A percentile compares a stretch with the other conserved stretches of the same genome.
These are phyloP conservation scores for Trichosporon sp. DNA, from an alignment of 1,284 basidiomycete species.

Conservation along the genomic window DNA sequence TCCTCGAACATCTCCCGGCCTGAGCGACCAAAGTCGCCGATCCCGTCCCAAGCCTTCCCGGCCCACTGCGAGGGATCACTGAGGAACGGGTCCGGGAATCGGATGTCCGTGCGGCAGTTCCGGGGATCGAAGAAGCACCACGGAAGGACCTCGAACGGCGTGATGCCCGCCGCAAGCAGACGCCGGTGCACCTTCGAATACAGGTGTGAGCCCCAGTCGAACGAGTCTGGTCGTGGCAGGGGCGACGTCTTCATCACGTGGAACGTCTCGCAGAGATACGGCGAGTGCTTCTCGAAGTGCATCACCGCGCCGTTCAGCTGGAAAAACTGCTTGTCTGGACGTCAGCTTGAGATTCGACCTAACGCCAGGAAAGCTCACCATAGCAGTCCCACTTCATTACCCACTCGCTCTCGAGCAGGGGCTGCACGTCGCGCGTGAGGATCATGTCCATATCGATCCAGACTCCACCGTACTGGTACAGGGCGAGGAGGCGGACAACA, in stretches of 20 bases:
- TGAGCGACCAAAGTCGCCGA: slow-evolving; percentile 51
- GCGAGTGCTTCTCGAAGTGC: slow-evolving; percentile 79
- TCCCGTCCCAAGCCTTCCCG: slow-evolving; percentile 59
- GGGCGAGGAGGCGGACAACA: slow-evolving; percentile 69
- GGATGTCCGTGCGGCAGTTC: slow-evolving; percentile 81
- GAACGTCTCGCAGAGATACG: slow-evolving; percentile 91
- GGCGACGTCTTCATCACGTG: slow-evolving; percentile 72
- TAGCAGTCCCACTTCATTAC: slow-evolving; percentile 96
- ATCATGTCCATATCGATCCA: slow-evolving; percentile 96
- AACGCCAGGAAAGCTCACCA: slow-evolving; percentile 60
- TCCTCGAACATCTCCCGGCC: slow-evolving; percentile 53
- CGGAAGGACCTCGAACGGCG: slow-evolving; percentile 82
- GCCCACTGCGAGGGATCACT: slow-evolving; percentile 58
- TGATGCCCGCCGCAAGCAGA: slow-evolving; percentile 63
- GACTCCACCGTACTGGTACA: slow-evolving; percentile 84
- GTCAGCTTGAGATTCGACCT: neutral
- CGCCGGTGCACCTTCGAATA: slow-evolving; percentile 82
- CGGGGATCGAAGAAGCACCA: slow-evolving; percentile 87
- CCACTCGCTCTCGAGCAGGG: slow-evolving; percentile 83
- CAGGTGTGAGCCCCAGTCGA: slow-evolving; percentile 85
- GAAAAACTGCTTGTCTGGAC: slow-evolving; percentile 71
- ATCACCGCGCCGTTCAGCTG: slow-evolving; percentile 87
- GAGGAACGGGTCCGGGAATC: slow-evolving; percentile 80
- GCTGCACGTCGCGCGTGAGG: slow-evolving; percentile 71
- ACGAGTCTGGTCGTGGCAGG: slow-evolving; percentile 67